Conservation (phyloP, 768 basidiomycete species). For the Strobilomyces confusus region DNA sequence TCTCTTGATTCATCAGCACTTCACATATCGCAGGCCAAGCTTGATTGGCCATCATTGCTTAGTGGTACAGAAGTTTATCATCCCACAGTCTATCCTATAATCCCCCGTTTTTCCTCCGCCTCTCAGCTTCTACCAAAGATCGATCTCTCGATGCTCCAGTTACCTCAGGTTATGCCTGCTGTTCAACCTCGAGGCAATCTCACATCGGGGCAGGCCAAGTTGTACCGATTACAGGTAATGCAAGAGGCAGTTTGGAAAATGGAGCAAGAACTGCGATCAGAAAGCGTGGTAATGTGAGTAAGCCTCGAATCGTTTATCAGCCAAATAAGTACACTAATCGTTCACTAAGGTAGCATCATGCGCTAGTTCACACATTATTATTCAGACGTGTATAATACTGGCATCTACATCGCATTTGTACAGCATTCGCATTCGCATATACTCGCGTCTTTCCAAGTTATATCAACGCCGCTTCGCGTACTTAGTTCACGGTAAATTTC, state of each 20-base stretch:
- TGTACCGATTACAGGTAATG: conserved; percentile 26
- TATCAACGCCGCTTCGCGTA: neutral
- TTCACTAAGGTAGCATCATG: conserved; percentile 7
- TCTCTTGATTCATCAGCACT: neutral
- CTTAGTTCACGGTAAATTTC: too few species aligned
- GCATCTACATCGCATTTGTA: neutral
- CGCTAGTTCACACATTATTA: conserved; percentile 20
- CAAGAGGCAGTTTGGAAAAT: conserved; percentile 33
- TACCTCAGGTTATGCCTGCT: conserved; percentile 5
- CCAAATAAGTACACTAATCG: neutral
- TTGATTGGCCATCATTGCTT: conserved; percentile 19
- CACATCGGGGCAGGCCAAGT: conserved; percentile 12
- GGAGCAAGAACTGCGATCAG: conserved; percentile 30
- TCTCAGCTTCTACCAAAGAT: conserved; percentile 18
- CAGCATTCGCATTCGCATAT: neutral
- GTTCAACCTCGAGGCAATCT: neutral
- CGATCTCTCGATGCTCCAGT: conserved; percentile 25
- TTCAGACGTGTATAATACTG: conserved; percentile 14
- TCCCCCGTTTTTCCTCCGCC: neutral
- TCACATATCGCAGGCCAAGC: neutral
- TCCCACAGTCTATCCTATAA: neutral
- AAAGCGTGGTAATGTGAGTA: conserved; percentile 16
- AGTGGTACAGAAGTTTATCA: neutral
- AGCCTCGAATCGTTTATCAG: too few species aligned
- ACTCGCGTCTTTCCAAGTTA: neutral